Percentiles rank a stretch among this genome's conserved stretches.
Evolutionary conservation across 139 green algal species (phyloP).

Genomic region (Picocystis salinarum): DNA sequence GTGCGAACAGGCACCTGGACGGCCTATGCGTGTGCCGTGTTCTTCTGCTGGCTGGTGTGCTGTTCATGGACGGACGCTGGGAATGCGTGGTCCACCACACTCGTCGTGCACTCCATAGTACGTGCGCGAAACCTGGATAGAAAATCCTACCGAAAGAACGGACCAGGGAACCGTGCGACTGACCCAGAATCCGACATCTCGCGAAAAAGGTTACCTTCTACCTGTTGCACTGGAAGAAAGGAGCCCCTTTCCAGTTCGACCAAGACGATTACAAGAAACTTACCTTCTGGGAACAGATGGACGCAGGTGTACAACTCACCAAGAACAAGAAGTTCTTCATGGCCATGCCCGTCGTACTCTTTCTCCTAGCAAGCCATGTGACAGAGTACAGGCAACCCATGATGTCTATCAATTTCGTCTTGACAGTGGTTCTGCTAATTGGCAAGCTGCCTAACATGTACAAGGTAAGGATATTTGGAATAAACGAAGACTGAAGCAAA

Average conservation of each 20-base stretch:
- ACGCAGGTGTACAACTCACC: conserved; percentile 44
- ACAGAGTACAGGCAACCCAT: conserved; percentile 67
- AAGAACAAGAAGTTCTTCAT: conserved; percentile 74
- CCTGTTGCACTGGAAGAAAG: conserved; percentile 75
- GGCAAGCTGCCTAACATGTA: conserved; percentile 72
- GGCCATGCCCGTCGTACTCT: conserved; percentile 52
- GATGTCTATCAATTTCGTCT: conserved; percentile 57
- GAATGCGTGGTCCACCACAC: conserved; percentile 70
- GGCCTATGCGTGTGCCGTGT: conserved; percentile 50
- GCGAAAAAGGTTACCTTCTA: conserved; percentile 44
- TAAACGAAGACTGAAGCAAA: conserved; percentile 52
- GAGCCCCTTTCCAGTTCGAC: conserved; percentile 34
- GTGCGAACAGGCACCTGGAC: conserved; percentile 9
- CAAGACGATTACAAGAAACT: conserved; percentile 63
- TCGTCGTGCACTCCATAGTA: conserved; percentile 49
- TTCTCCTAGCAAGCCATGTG: conserved; percentile 60
- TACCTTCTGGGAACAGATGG: conserved; percentile 79
- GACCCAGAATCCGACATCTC: not conserved
- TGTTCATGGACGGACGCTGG: conserved; percentile 41
- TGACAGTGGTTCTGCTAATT: conserved; percentile 54
- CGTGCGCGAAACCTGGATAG: not conserved
- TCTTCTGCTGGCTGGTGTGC: conserved; percentile 44
- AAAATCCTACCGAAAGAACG: not conserved
- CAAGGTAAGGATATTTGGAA: conserved; percentile 57
- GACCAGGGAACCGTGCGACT: not conserved